A percentile compares a stretch with the other conserved stretches of the same genome.
Conservation (phyloP, 148 eudicot species). For the Selenicereus undatus region DNA sequence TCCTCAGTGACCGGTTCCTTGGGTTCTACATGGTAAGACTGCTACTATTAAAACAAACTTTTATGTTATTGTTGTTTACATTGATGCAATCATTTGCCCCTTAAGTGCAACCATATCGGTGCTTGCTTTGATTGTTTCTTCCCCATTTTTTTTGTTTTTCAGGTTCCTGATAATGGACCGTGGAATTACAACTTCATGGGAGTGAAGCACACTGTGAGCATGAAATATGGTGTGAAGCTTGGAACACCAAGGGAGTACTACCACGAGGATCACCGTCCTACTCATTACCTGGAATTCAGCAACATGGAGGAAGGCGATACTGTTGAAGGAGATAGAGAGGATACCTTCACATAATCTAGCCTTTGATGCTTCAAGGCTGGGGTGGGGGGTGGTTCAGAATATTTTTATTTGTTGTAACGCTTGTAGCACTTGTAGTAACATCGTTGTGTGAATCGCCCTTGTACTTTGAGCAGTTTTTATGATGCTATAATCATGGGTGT, state of each 20-base stretch:
- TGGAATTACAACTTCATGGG: constrained; percentile 99
- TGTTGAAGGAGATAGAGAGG: constrained; percentile 87
- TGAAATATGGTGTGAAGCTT: constrained; percentile 86
- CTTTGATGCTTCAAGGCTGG: background rate
- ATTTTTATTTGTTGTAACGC: background rate
- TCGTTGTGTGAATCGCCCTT: background rate
- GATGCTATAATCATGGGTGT: background rate
- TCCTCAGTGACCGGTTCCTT: constrained; percentile 95
- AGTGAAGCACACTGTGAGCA: constrained; percentile 74
- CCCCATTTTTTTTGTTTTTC: background rate
- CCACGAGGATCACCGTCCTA: constrained; percentile 91
- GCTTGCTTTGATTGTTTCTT: background rate
- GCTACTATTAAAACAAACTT: background rate
- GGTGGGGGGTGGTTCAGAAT: background rate
- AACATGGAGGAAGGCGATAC: constrained; percentile 80
- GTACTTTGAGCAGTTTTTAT: background rate
- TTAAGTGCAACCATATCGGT: background rate
- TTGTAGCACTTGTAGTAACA: background rate
- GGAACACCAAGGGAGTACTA: constrained; percentile 90
- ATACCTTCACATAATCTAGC: constrained; percentile 48
- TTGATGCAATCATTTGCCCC: background rate
- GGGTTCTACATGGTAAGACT: constrained; percentile 93
- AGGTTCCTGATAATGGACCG: constrained; percentile 91
- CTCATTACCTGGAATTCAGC: constrained; percentile 90
- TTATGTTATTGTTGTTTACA: too few species aligned